Base-by-base conservation (phyloP, 1,284 basidiomycete species). In the Stereum hirsutum region DNA sequence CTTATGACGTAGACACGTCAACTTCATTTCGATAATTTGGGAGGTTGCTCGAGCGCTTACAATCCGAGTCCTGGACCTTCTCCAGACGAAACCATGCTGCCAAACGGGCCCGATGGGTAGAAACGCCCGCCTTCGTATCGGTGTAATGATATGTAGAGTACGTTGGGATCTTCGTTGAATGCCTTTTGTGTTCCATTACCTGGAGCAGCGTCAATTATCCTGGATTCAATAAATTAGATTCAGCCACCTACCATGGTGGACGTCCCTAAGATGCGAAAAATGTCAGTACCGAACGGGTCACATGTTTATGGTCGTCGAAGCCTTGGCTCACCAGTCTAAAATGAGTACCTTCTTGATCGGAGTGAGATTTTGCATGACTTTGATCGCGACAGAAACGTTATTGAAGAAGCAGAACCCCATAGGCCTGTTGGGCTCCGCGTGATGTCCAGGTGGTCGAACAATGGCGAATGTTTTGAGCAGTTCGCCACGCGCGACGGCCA, bases 351-450 rank as follows among this genome's bases (percentile, higher is more conserved):
- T 89, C 58, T 81, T 87, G 42, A 86, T 65, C 2, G 75, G 58
- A 0, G 85, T 86, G 34, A 72, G 57, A 47, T 82, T 69, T 55
- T 85, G 89, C 24, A 82, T 76, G 27, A 87, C 93, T 60, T 75
- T 80, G 36, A 89, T 77, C 1, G 94, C 94, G 5, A 99, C 87
- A 1, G 95, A 88, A 17, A 96, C 94, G 55, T 99, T 99, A 64
- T 99, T 99, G 69, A 92, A 97, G 68, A 99, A 94, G 64, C 96
- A 99, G 63, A 99, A 99, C 1, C 96, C 96, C 89, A 97, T 97
- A 56, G 92, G 89, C 58, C 93, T 88, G 51, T 95, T 86, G 2
- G 96, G 96, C 62, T 99, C 96, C 15, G 96, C 95, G 56, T 99
- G 96, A 60, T 99, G 96, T 0, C 96, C 96, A 0, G 96, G 96